A percentile compares a stretch with the other conserved stretches of the same genome.
Conservation (phyloP, 192 early-diverging fungal species). For the Coemansia umbellata region DNA sequence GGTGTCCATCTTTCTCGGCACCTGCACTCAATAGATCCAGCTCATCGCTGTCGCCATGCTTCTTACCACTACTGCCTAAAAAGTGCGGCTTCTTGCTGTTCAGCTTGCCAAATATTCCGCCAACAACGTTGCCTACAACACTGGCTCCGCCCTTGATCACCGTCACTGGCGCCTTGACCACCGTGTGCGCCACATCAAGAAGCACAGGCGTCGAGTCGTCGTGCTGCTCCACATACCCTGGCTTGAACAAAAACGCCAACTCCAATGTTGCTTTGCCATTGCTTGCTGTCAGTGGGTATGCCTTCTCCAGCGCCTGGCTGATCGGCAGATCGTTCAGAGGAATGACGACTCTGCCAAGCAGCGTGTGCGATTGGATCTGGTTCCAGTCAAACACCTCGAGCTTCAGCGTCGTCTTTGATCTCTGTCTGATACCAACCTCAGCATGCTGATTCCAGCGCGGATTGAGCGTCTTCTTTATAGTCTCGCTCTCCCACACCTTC, state of each 20-base stretch:
- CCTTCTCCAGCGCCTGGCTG: constrained; percentile 44
- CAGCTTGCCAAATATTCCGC: constrained; percentile 39
- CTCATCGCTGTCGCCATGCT: constrained; percentile 9
- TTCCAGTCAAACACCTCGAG: constrained; percentile 80
- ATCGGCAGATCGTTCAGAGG: constrained; percentile 57
- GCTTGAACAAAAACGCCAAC: constrained; percentile 60
- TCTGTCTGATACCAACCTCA: constrained; percentile 54
- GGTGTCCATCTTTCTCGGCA: too few relatives aligned
- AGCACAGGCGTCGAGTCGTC: constrained; percentile 52
- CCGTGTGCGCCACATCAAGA: constrained; percentile 54
- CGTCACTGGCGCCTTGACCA: constrained; percentile 57
- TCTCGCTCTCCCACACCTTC: constrained; percentile 65
- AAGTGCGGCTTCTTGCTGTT: constrained; percentile 34
- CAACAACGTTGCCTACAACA: constrained; percentile 48
- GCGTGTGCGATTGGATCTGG: constrained; percentile 60
- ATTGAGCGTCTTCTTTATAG: constrained; percentile 68
- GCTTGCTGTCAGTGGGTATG: constrained; percentile 40
- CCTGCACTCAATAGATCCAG: too few relatives aligned
- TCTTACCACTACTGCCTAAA: constrained; percentile 7
- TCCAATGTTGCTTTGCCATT: constrained; percentile 47
- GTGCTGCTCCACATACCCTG: constrained; percentile 54
- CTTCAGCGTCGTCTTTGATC: constrained; percentile 54
- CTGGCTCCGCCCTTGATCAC: constrained; percentile 55
- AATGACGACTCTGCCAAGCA: constrained; percentile 55
- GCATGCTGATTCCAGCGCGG: constrained; percentile 69